Conservation (phyloP, 148 eudicot species). For the Rhododendron simsii region DNA sequence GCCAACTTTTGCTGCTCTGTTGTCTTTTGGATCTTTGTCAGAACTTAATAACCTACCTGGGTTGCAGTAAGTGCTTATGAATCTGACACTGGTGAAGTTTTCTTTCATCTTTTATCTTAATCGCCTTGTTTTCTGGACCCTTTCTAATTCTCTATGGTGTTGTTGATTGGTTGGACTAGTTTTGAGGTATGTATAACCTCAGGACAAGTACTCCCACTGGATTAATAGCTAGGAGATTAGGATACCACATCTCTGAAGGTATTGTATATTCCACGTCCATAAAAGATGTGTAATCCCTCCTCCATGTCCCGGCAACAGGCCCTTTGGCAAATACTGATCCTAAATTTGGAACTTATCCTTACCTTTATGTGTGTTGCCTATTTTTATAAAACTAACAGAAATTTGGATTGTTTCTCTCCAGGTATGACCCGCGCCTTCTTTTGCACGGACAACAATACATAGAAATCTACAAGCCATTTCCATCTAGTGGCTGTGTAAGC, state of each 20-base stretch:
- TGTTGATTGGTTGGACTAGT: neutral
- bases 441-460: slow-evolving; percentile 93
- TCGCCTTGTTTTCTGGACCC: neutral
- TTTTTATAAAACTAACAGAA: neutral
- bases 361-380: neutral
- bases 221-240: neutral
- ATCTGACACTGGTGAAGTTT: neutral
- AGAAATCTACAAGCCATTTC: slow-evolving; percentile 85
- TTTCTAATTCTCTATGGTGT: neutral
- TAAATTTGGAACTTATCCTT: neutral
- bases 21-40: slow-evolving; percentile 32
- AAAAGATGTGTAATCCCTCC: neutral
- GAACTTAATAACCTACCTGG: slow-evolving; percentile 48
- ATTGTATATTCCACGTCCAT: neutral
- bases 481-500: slow-evolving; percentile 66
- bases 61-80: slow-evolving; percentile 48
- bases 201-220: neutral
- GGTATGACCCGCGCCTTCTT: slow-evolving; percentile 79
- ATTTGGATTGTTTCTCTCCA: slow-evolving; percentile 24
- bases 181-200: neutral
- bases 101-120: neutral
- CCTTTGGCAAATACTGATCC: neutral
- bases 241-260: neutral
- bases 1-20: slow-evolving; percentile 80
- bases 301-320: neutral